Evolutionary conservation across 2,329 filamentous ascomycete species (phyloP), one percentile per base, ranked within the genome.

Genomic region (Diplodia corticola): DNA sequence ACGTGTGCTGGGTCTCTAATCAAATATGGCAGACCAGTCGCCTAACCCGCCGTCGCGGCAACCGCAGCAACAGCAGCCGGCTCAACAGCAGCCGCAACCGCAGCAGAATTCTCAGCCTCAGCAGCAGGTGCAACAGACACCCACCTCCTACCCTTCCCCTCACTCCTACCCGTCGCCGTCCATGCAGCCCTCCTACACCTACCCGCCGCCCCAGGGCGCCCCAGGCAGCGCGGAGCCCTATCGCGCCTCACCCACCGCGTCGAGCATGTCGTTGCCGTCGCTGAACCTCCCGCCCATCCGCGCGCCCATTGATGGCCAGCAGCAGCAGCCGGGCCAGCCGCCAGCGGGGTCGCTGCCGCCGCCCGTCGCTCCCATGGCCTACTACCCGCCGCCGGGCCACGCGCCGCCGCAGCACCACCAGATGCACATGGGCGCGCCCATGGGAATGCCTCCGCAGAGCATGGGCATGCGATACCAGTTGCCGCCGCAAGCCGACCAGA

Each of bases 381-480:
- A 86, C 74, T 87, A 87, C 70, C 81, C 82, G 15, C 76, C 75
- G 63, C 75, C 74, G 60, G 71, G 66, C n/a, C 75, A 76, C 57
- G 48, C 22, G 5, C 60, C 68, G 44, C 71, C 73, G 73, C 79
- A 69, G 68, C 54, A 61, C 24, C 64, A 66, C 24, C 46, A 51
- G 17, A 66, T 66, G 64, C 54, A 48, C 55, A 66, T 66, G 55
- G 22, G 33, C 35, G 76, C 73, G 75, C 81, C 82, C 51, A 80
- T 78, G 65, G 77, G 77, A 57, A 80, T 80, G 71, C 82, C 80
- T 68, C 81, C 81, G 54, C 80, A 78, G 68, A 73, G 76, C 53
- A 76, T 79, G 67, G 74, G 77, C 24, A 82, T 85, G 79, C 83
- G 85, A 73, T 87, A 85, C 74, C 81, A 84, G 67, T 76, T 88